These are phyloP conservation scores for Gaertneriomyces sp. DNA, from an alignment of 192 early-diverging fungal genomes.

Conservation along the genomic window DNA sequence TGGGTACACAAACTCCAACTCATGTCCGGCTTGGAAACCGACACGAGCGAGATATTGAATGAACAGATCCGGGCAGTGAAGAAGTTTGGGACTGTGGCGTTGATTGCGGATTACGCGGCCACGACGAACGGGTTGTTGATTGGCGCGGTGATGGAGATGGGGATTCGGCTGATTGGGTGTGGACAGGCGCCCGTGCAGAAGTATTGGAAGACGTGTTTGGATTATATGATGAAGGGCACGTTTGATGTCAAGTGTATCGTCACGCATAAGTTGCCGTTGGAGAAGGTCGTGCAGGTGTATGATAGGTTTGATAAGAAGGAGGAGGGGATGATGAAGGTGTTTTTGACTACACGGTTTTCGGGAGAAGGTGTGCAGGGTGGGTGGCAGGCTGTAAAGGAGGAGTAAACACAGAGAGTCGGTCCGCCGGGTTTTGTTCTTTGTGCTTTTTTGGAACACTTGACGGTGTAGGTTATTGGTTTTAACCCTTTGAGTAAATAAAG, in stretches of 20 bases:
- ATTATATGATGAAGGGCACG: slow-evolving; percentile 26
- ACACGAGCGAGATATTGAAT: slow-evolving; percentile 47
- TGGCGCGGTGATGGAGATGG: slow-evolving; percentile 32
- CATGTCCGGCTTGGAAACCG: slow-evolving; percentile 52
- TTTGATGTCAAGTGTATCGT: slow-evolving; percentile 49
- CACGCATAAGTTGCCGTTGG: slow-evolving; percentile 46
- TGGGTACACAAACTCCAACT: slow-evolving; percentile 46
- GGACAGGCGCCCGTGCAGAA: slow-evolving; percentile 52
- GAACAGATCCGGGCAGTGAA: slow-evolving; percentile 45
- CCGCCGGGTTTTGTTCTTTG: no score
- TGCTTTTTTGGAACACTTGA: no score
- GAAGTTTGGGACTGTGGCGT: slow-evolving; percentile 47
- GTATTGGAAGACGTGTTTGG: slow-evolving; percentile 43
- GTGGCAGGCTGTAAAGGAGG: no score
- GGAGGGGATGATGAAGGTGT: slow-evolving; percentile 51
- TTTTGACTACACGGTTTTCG: slow-evolving; percentile 27
- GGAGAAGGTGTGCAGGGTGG: slow-evolving; percentile 4
- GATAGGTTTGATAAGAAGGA: slow-evolving; percentile 49
- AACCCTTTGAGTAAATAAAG: no score
- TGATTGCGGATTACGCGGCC: slow-evolving; percentile 55
- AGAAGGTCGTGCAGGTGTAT: slow-evolving; percentile 42
- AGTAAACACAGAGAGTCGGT: neutral
- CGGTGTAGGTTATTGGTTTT: no score
- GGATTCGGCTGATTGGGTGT: slow-evolving; percentile 26
- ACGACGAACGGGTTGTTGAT: slow-evolving; percentile 29